Percentiles rank a stretch among this genome's conserved stretches.
Conservation (phyloP, 2,329 filamentous ascomycete genomes). For the Trichoderma sp. region DNA sequence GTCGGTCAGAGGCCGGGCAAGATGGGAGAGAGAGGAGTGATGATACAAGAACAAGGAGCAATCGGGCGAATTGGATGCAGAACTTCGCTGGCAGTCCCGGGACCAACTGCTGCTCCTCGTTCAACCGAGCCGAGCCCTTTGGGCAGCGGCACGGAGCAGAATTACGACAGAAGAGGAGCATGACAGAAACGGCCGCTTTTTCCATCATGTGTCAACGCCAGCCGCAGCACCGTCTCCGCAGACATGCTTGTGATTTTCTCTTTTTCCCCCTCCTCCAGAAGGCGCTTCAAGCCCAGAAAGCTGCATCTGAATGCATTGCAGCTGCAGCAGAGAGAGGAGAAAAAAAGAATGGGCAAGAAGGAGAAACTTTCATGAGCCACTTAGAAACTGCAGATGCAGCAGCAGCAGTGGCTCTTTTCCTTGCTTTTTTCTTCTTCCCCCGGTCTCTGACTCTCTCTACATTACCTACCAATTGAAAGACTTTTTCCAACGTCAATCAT, state of each 20-base stretch:
- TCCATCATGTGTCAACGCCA: constrained; percentile 22
- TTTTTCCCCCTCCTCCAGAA: not conserved
- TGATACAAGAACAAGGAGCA: not conserved
- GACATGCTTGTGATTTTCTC: not conserved
- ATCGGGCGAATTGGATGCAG: constrained; percentile 11
- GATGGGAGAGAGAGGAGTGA: too few species aligned
- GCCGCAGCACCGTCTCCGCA: not conserved
- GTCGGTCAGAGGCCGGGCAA: not conserved
- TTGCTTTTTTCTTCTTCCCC: not conserved
- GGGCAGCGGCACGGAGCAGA: constrained; percentile 10
- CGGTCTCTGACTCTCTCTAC: not conserved
- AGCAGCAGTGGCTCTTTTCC: not conserved
- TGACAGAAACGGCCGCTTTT: constrained; percentile 12
- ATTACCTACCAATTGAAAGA: too few species aligned
- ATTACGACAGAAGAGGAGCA: not conserved
- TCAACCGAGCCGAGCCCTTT: not conserved
- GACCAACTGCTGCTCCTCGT: not conserved
- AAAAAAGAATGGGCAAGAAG: not conserved
- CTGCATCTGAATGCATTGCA: not conserved
- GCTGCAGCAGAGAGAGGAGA: too few species aligned
- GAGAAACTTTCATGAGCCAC: not conserved
- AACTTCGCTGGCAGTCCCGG: too few species aligned
- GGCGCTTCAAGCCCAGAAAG: not conserved
- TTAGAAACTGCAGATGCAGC: not conserved
- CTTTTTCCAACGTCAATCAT: too few species aligned